Base-by-base conservation (phyloP, 2,329 filamentous ascomycete genomes). In the Phialocephala subalpina region DNA sequence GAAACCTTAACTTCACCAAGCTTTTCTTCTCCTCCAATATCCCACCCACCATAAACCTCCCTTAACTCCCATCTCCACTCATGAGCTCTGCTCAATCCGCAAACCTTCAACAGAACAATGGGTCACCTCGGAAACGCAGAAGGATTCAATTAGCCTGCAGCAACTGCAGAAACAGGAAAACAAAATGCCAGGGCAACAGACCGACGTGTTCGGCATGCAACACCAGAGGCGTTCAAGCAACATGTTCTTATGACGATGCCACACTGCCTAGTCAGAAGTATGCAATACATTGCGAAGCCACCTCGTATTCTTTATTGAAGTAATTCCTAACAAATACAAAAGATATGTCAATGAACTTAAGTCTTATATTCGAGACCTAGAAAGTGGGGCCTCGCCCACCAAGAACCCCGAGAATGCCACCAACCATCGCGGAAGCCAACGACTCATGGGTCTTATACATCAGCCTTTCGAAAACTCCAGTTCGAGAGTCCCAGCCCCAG, bases 61-160 rank as follows among this genome's bases (percentile, higher is more conserved):
- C n/a, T n/a, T n/a, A n/a, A n/a, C 35, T 38, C 18, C 14, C 38
- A 16, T 42, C 18, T 42, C 38, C 14, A 42, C 18, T n/a, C 38
- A 42, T 42, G 38, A 42, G 4, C 18, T 42, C 38, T n/a, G 38
- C 12, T 14, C 38, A 42, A 42, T n/a, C 38, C 18, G 12, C 38
- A 9, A 33, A 33, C 38, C 3, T n/a, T n/a, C 18, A 4, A n/a
- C 5, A 42, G 18, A 42, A 14, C 12, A n/a, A 42, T 42, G 38
- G 38, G 4, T 4, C 12, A 4, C 38, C 38, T 42, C 52, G 52
- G 8, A 68, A 68, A 58, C 66, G 66, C 29, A 63, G 66, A 45
- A 68, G 60, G 20, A 66, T 64, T n/a, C 67, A 60, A 22, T 58
- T 69, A 49, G 67, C 67, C 27, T 68, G 66, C 38, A 59, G 62